These are phyloP conservation scores for Agastache rugosa DNA, from an alignment of 257 asterid genomes.

Conservation along the genomic window DNA sequence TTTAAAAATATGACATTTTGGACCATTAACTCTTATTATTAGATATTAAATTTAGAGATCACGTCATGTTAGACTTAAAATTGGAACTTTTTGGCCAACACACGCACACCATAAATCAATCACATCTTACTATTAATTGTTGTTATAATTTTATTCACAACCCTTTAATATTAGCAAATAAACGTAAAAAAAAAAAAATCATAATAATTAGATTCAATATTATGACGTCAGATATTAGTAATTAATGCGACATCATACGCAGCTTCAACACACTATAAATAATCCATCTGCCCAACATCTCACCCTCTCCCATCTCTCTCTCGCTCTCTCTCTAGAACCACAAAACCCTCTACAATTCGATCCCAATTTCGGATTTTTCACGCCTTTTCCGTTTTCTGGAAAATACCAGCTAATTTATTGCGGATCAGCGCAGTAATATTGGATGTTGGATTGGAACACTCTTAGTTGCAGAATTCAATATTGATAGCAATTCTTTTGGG, in stretches of 20 bases:
- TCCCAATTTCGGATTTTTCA: neutral
- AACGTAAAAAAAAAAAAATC: neutral
- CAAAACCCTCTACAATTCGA: conserved; percentile 11
- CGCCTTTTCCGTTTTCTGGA: neutral
- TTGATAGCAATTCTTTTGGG: conserved; percentile 23
- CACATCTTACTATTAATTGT: too few relatives aligned
- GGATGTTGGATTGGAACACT: conserved; percentile 4
- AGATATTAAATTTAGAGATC: too few relatives aligned
- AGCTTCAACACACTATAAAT: conserved; percentile 35
- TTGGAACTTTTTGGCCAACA: too few relatives aligned
- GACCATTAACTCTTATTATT: too few relatives aligned
- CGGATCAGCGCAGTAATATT: conserved; percentile 6
- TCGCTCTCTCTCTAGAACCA: conserved; percentile 21
- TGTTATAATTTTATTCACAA: too few relatives aligned
- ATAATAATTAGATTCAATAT: neutral
- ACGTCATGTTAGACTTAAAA: too few relatives aligned
- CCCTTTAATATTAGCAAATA: too few relatives aligned
- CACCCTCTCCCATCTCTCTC: neutral
- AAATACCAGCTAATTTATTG: conserved; percentile 17
- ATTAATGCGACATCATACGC: neutral
- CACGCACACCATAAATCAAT: too few relatives aligned
- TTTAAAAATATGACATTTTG: too few relatives aligned
- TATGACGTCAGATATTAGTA: neutral
- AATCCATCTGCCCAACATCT: neutral
- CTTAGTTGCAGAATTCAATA: neutral